Evolutionary conservation across 192 early-diverging fungal species (phyloP).

Genomic region (Backusella psychrophila): DNA sequence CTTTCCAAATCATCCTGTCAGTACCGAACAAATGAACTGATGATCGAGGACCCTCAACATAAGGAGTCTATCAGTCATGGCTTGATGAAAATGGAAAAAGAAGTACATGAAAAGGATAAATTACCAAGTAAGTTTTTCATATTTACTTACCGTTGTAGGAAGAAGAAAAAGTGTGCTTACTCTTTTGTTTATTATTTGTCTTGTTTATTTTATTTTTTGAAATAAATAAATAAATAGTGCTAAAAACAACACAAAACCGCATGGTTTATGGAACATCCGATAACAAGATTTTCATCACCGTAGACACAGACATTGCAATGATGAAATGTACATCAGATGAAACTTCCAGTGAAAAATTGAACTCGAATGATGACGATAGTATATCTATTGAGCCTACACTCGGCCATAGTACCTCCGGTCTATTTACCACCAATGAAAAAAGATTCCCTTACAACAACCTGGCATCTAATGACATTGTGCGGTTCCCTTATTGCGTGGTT

Average conservation of each 20-base stretch:
- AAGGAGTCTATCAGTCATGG: not conserved
- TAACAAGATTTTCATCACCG: not conserved
- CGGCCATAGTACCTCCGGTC: not conserved
- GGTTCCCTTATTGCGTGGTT: conserved; percentile 18
- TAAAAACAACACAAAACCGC: conserved; percentile 12
- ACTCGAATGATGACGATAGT: not conserved
- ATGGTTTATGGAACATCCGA: not conserved
- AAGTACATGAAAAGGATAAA: not conserved
- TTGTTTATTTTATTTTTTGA: conserved; percentile 5
- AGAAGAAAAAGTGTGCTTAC: not conserved
- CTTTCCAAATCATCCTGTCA: conserved; percentile 2
- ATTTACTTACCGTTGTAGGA: not conserved
- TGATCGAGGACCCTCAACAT: not conserved
- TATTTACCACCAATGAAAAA: not conserved
- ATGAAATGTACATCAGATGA: not conserved
- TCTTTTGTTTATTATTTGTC: not conserved
- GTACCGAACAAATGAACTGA: not conserved
- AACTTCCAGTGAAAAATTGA: not conserved
- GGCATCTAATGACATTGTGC: not conserved
- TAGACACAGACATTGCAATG: conserved; percentile 11
- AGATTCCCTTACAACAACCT: not conserved
- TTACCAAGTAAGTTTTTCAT: conserved; percentile 4
- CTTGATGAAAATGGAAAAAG: not conserved
- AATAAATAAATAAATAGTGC: not conserved
- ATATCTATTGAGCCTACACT: not conserved